Evolutionary conservation across 2,329 filamentous ascomycete genomes (phyloP).

Genomic region (Bipolaris zeicola): DNA sequence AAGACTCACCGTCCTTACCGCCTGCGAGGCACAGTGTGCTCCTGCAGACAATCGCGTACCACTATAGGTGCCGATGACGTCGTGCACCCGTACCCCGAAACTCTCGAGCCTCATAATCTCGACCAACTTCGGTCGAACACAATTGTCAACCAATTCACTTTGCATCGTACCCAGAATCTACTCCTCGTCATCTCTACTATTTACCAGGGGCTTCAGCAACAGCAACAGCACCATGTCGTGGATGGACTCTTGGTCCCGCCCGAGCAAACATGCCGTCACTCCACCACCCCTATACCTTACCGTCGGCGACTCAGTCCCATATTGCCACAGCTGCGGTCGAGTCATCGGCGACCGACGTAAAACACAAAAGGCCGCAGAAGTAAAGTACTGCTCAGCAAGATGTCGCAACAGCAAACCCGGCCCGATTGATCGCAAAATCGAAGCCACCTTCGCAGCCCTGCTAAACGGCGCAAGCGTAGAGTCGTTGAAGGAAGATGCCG

Average conservation of each 20-base stretch:
- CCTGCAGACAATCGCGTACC: constrained; percentile 7
- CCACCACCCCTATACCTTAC: constrained; percentile 63
- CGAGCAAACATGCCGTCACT: constrained; percentile 48
- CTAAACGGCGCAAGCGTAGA: constrained; percentile 45
- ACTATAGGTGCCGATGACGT: constrained; percentile 31
- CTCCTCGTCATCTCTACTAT: neutral
- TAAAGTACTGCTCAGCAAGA: constrained; percentile 64
- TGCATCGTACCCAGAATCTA: neutral
- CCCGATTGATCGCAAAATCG: constrained; percentile 59
- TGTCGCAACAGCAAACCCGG: constrained; percentile 60
- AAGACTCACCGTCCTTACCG: neutral
- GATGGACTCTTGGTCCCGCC: constrained; percentile 58
- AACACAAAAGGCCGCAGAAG: constrained; percentile 37
- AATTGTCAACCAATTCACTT: neutral
- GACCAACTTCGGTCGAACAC: neutral
- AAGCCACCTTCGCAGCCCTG: constrained; percentile 55
- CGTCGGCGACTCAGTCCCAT: constrained; percentile 56
- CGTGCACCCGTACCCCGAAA: constrained; percentile 22
- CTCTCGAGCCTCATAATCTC: constrained; percentile 7
- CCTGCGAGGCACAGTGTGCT: neutral
- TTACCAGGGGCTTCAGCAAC: neutral
- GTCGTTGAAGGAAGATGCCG: constrained; percentile 28
- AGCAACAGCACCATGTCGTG: constrained; percentile 49
- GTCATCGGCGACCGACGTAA: constrained; percentile 55
- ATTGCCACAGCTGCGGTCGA: constrained; percentile 64